A percentile compares a stretch with the other conserved stretches of the same genome.
Conservation (phyloP, 2,329 filamentous ascomycete genomes). For the Pyrenophora seminiperda region DNA sequence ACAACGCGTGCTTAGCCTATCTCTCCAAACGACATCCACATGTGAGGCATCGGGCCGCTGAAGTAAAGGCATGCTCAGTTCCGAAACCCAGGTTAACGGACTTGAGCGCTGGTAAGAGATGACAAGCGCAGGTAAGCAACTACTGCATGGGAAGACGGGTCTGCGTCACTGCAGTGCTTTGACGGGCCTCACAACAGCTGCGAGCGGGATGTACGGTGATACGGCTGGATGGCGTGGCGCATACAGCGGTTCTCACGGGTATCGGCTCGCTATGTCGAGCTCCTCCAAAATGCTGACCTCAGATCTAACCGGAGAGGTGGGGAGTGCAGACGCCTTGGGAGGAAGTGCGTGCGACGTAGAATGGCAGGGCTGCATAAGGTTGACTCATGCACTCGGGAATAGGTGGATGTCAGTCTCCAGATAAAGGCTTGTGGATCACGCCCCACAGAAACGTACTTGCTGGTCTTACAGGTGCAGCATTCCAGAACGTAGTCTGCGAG, state of each 20-base stretch:
- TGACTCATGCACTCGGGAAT: constrained; percentile 19
- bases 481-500: background rate
- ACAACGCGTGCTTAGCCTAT: constrained; percentile 10
- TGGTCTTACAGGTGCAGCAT: background rate
- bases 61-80: constrained; percentile 5
- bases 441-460: background rate
- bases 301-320: background rate
- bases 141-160: constrained; percentile 8
- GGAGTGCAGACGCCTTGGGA: background rate
- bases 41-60: constrained; percentile 12
- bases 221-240: constrained; percentile 9
- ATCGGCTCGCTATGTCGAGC: constrained; percentile 14
- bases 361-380: background rate
- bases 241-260: constrained; percentile 8
- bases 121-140: constrained; percentile 6
- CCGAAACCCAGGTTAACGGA: constrained; percentile 30
- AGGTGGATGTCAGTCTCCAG: constrained; percentile 7
- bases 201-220: constrained; percentile 13
- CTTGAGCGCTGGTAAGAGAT: constrained; percentile 26
- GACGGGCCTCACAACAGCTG: constrained; percentile 2
- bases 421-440: constrained; percentile 3
- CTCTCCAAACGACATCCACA: constrained; percentile 18
- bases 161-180: constrained; percentile 7
- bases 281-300: constrained; percentile 6
- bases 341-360: background rate